These are phyloP conservation scores for Collybia mongolica DNA, from an alignment of 768 basidiomycete species.

Conservation along the genomic window DNA sequence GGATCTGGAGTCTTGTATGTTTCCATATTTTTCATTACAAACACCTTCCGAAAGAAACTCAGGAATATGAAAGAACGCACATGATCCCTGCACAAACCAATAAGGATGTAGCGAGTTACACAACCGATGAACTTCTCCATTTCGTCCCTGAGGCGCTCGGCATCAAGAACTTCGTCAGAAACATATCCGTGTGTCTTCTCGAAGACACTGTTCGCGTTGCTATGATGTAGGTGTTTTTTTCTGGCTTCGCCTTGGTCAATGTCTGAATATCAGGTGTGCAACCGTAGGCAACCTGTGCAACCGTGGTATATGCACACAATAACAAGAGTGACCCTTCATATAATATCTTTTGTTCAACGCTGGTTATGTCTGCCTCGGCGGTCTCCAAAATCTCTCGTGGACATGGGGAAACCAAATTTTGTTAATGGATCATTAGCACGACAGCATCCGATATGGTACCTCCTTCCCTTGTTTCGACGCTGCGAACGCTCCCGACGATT, in stretches of 20 bases:
- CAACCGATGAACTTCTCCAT: slow-evolving; percentile 39
- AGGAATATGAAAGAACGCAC: slow-evolving; percentile 39
- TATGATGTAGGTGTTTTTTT: slow-evolving; percentile 39
- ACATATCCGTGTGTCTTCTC: slow-evolving; percentile 34
- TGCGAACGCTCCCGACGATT: neutral
- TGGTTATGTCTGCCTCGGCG: slow-evolving; percentile 39
- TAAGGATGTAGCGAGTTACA: slow-evolving; percentile 34
- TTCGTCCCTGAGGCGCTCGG: slow-evolving; percentile 35
- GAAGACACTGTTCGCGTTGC: slow-evolving; percentile 44
- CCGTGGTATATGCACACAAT: slow-evolving; percentile 30
- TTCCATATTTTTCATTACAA: neutral
- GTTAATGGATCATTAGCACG: slow-evolving; percentile 23
- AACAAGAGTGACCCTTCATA: slow-evolving; percentile 18
- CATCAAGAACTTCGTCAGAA: slow-evolving; percentile 31
- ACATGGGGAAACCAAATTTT: slow-evolving; percentile 16
- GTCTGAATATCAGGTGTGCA: neutral
- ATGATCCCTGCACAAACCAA: slow-evolving; percentile 44
- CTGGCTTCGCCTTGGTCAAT: neutral
- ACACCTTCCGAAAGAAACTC: neutral
- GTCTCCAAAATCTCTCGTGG: slow-evolving; percentile 17
- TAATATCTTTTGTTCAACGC: slow-evolving; percentile 30
- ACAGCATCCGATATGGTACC: slow-evolving; percentile 31
- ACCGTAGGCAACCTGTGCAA: slow-evolving; percentile 33
- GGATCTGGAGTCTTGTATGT: slow-evolving; percentile 37
- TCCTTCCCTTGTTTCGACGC: neutral